Evolutionary conservation across 352 stramenopile genomes (phyloP).

Genomic region (Phytophthora idaei): DNA sequence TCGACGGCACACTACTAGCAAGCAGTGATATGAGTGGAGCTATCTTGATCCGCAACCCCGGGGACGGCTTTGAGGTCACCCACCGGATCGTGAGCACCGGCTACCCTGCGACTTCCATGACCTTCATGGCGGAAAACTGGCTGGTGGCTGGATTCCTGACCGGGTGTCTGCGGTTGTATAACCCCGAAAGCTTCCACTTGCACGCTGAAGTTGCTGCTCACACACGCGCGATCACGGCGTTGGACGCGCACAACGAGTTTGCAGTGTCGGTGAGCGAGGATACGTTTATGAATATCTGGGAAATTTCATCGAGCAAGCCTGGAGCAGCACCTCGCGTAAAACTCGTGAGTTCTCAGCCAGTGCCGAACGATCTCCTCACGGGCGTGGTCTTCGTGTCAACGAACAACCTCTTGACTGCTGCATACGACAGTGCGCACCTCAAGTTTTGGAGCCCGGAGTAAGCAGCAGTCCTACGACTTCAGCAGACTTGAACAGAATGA

Average conservation of each 20-base stretch:
- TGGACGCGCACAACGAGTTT: constrained; percentile 57
- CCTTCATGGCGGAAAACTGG: constrained; percentile 61
- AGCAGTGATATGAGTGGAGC: constrained; percentile 66
- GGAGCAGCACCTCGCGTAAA: constrained; percentile 37
- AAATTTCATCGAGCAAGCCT: constrained; percentile 36
- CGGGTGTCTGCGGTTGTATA: constrained; percentile 62
- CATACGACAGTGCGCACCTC: constrained; percentile 73
- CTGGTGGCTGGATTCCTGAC: constrained; percentile 67
- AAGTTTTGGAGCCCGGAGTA: constrained; percentile 76
- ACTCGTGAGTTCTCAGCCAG: constrained; percentile 64
- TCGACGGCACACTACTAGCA: constrained; percentile 44
- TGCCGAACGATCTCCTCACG: constrained; percentile 67
- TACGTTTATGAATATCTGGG: constrained; percentile 84
- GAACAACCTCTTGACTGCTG: constrained; percentile 58
- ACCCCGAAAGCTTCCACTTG: constrained; percentile 51
- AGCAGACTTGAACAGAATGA: constrained; percentile 14
- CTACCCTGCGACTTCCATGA: constrained; percentile 57
- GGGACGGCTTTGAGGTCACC: constrained; percentile 63
- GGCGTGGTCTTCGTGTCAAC: constrained; percentile 57
- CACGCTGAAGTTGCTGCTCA: constrained; percentile 73
- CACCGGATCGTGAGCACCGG: constrained; percentile 56
- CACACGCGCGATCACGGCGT: constrained; percentile 66
- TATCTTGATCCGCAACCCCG: constrained; percentile 60
- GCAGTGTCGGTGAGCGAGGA: constrained; percentile 76
- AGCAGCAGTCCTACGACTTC: constrained; percentile 2